Conservation (phyloP, 2,329 filamentous ascomycete species). For the Calycina herbarum region DNA sequence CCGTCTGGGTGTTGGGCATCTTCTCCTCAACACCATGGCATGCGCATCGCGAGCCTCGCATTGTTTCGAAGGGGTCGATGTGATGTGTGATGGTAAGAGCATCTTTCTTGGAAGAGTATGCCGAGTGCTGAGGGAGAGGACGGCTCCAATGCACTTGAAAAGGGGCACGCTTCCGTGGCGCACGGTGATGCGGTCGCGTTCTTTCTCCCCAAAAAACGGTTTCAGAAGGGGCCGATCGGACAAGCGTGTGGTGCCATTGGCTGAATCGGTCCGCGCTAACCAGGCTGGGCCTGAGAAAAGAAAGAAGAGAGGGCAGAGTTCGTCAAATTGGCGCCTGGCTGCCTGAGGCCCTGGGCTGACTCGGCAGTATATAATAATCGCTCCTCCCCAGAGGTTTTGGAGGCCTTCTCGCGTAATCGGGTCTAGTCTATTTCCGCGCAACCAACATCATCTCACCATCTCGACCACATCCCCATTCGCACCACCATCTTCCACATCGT, state of each 20-base stretch:
- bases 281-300: not conserved
- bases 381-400: slow-evolving; percentile 16
- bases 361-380: slow-evolving; percentile 23
- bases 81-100: not conserved
- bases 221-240: not conserved
- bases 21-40: not conserved
- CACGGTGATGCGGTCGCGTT: not conserved
- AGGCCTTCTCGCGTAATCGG: slow-evolving; percentile 28
- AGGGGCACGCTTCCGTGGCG: not conserved
- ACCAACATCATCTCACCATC: slow-evolving; percentile 16
- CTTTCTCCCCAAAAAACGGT: slow-evolving; percentile 1
- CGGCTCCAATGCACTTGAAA: not conserved
- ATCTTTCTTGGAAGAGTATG: not conserved
- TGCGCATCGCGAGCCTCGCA: not conserved
- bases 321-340: not conserved
- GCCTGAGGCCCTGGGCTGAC: slow-evolving; percentile 13
- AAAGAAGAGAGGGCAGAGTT: not conserved
- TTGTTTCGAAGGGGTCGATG: not conserved
- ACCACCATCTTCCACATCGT: slow-evolving; percentile 12
- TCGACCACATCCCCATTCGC: slow-evolving; percentile 4
- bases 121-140: not conserved
- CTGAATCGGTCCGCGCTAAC: not conserved
- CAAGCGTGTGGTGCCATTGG: not conserved
- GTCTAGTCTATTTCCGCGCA: slow-evolving; percentile 21
- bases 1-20: not conserved